phyloP scores from a whole-genome alignment of 805 yeast genomes.

The Lachancea sp. region DNA sequence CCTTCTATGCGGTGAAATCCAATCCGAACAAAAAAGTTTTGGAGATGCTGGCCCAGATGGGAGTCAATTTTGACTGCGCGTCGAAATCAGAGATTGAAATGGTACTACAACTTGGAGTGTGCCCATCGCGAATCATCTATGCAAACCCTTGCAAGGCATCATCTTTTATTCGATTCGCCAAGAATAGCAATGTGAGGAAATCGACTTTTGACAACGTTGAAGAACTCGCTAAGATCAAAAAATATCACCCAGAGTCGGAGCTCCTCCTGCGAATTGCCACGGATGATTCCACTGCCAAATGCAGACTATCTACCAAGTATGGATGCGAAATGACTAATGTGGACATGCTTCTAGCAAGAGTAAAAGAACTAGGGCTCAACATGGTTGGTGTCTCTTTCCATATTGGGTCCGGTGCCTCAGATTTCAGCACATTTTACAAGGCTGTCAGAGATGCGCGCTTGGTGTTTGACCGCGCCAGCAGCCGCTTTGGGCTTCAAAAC shows the following conservation, averaged over 20 bases:
- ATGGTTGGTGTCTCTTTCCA: conserved; percentile 90
- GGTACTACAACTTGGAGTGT: conserved; percentile 56
- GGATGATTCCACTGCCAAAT: conserved; percentile 81
- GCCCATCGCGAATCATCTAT: conserved; percentile 65
- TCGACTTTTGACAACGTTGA: conserved; percentile 88
- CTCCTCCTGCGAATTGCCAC: conserved; percentile 78
- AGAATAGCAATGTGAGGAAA: conserved; percentile 46
- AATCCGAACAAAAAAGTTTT: conserved; percentile 66
- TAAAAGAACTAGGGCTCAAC: conserved; percentile 53
- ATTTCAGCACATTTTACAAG: conserved; percentile 53
- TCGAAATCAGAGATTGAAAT: conserved; percentile 74
- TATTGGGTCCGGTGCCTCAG: conserved; percentile 89
- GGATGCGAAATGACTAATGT: conserved; percentile 67
- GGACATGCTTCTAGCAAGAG: conserved; percentile 49
- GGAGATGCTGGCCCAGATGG: conserved; percentile 48
- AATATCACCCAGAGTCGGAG: conserved; percentile 61
- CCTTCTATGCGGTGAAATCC: conserved; percentile 94
- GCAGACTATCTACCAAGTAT: conserved; percentile 80
- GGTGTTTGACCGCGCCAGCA: conserved; percentile 56
- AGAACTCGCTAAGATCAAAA: conserved; percentile 69
- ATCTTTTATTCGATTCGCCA: conserved; percentile 71
- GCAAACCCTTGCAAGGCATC: conserved; percentile 94
- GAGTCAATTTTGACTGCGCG: conserved; percentile 89
- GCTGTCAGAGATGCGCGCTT: conserved; percentile 67
- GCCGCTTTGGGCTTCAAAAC: conserved; percentile 37